phyloP scores from a whole-genome alignment of 73 alveolate genomes.

The Breviolum minutum region DNA sequence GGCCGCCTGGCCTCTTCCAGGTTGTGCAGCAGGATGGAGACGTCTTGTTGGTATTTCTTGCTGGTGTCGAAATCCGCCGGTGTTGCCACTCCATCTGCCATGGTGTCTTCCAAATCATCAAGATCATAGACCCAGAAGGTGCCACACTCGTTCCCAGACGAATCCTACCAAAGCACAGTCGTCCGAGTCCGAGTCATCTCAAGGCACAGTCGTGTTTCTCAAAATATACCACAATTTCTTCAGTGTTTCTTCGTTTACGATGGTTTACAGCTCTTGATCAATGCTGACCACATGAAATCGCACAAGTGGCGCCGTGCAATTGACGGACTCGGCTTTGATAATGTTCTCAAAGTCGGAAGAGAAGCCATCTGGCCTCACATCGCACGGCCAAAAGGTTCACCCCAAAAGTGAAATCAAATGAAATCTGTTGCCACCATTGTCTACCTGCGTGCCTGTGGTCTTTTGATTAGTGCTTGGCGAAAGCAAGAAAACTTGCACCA shows the following conservation, averaged over 20 bases:
- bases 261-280: no score
- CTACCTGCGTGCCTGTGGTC: neutral
- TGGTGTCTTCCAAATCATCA: constrained; percentile 55
- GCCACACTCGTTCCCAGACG: constrained; percentile 70
- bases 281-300: neutral
- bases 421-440: neutral
- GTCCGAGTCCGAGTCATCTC: neutral
- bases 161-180: neutral
- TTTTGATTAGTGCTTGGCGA: neutral
- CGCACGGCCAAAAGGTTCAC: neutral
- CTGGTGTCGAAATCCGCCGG: constrained; percentile 51
- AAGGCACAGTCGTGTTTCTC: neutral
- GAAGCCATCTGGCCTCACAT: constrained; percentile 20
- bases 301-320: constrained; percentile 26
- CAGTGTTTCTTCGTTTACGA: no score
- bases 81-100: constrained; percentile 30
- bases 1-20: constrained; percentile 36
- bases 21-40: constrained; percentile 27
- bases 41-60: constrained; percentile 65
- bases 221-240: no score
- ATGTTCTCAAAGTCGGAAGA: constrained; percentile 13
- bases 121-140: constrained; percentile 51
- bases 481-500: neutral
- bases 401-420: neutral
- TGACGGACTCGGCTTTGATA: constrained; percentile 49